Percentiles rank a stretch among this genome's conserved stretches.
phyloP scores from a whole-genome alignment of 495 filamentous ascomycete species.

The Aspergillus cristatus region DNA sequence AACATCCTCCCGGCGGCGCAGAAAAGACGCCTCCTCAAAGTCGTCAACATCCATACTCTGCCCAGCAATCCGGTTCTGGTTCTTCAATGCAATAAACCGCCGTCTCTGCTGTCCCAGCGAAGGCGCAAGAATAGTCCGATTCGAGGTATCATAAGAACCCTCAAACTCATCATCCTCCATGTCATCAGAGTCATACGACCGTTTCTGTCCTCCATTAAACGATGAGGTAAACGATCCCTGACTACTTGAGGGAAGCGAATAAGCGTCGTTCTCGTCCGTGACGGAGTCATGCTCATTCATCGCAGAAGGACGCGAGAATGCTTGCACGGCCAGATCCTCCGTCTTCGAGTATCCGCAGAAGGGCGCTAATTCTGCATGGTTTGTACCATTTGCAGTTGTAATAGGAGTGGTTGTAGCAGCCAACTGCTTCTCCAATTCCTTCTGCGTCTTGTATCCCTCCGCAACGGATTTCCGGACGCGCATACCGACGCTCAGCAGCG shows the following conservation, averaged over 20 bases:
- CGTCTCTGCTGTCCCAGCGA: slow-evolving; percentile 23
- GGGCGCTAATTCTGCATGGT: slow-evolving; percentile 51
- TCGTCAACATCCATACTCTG: slow-evolving; percentile 26
- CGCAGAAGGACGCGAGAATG: slow-evolving; percentile 8
- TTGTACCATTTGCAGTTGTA: slow-evolving; percentile 3
- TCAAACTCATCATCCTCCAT: slow-evolving; percentile 47
- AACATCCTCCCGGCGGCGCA: slow-evolving; percentile 35
- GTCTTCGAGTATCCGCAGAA: slow-evolving; percentile 68
- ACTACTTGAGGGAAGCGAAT: slow-evolving; percentile 36
- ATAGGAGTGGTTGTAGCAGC: slow-evolving; percentile 8
- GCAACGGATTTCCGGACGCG: slow-evolving; percentile 83
- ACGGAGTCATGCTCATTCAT: slow-evolving; percentile 8
- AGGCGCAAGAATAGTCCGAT: slow-evolving; percentile 28
- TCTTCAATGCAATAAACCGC: slow-evolving; percentile 14
- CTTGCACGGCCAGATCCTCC: slow-evolving; percentile 28
- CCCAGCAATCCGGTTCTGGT: slow-evolving; percentile 2
- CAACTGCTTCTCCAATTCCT: slow-evolving; percentile 9
- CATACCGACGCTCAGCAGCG: slow-evolving; percentile 83
- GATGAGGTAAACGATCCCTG: slow-evolving; percentile 30
- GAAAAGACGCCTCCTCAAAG: slow-evolving; percentile 36
- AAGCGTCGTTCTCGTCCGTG: slow-evolving; percentile 32
- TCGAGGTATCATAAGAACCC: slow-evolving; percentile 42
- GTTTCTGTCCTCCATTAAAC: slow-evolving; percentile 11
- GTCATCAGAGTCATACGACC: slow-evolving; percentile 25
- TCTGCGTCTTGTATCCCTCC: slow-evolving; percentile 77